Percentiles rank a stretch among this genome's conserved stretches.
phyloP scores from a whole-genome alignment of 768 basidiomycete genomes.

The Lactarius tabidus region DNA sequence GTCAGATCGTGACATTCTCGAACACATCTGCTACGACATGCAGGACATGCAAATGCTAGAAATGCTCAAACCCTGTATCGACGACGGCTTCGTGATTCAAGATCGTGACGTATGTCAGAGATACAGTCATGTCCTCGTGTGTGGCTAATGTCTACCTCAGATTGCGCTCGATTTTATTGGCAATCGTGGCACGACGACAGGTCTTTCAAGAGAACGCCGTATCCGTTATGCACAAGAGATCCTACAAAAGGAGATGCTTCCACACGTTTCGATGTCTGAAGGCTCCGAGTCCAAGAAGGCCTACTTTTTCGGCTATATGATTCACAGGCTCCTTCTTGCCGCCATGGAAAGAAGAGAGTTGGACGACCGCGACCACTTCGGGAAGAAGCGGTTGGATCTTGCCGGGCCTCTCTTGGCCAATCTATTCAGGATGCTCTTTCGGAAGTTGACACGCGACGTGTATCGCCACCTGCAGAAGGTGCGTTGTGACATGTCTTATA shows the following conservation, averaged over 20 bases:
- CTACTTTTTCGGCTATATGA: slow-evolving; percentile 99
- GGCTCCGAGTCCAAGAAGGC: slow-evolving; percentile 98
- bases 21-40: slow-evolving; percentile 98
- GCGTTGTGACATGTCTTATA: slow-evolving; percentile 16
- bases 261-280: slow-evolving; percentile 93
- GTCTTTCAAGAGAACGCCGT: slow-evolving; percentile 86
- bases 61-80: slow-evolving; percentile 97
- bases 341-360: slow-evolving; percentile 92
- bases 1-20: slow-evolving; percentile 94
- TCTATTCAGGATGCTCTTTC: slow-evolving; percentile 95
- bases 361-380: slow-evolving; percentile 99
- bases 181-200: slow-evolving; percentile 92
- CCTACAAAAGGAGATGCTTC: slow-evolving; percentile 96
- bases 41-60: slow-evolving; percentile 95
- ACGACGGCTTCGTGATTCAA: slow-evolving; percentile 97
- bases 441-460: slow-evolving; percentile 94
- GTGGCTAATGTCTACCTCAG: slow-evolving; percentile 31
- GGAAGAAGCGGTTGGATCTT: slow-evolving; percentile 94
- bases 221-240: slow-evolving; percentile 97
- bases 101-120: slow-evolving; percentile 71
- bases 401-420: slow-evolving; percentile 96
- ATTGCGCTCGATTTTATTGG: slow-evolving; percentile 95
- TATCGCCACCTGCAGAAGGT: slow-evolving; percentile 98
- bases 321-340: slow-evolving; percentile 90
- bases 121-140: background rate